Evolutionary conservation across 768 basidiomycete genomes (phyloP), one percentile per base, ranked within the genome.

Genomic region (Russula compacta): DNA sequence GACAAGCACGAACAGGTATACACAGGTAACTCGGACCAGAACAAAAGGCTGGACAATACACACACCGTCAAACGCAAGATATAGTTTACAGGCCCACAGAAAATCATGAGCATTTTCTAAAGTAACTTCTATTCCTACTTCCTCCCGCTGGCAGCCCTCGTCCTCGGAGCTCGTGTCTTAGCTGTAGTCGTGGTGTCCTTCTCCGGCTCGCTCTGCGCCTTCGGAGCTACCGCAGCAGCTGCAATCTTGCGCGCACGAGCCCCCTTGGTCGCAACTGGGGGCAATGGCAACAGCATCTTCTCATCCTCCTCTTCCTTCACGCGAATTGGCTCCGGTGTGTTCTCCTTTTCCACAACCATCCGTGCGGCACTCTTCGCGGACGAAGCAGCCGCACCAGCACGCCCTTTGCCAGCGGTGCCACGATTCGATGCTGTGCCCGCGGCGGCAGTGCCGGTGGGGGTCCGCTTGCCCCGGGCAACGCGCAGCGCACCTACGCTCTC

Each of bases 301-400:
- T 53, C 59, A n/a, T 55, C 56, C 29, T 50, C 60, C 24, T 64
- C 49, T 15, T 64, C 57, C 56, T 66, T 54, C 19, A 53, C 57
- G 4, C 29, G n/a, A 9, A 21, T 5, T 7, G 12, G 39, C 56
- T 72, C 72, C 6, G 73, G 73, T 14, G 73, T 74, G 65, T 74
- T 74, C 68, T 73, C 73, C 65, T 74, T 74, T 53, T 70, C 69
- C 38, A 33, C 65, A 7, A 47, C 33, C 15, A 36, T 36, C 4
- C 39, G 46, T 10, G 29, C 50, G 19, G 33, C 47, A 19, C 19
- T 54, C 54, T 51, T 63, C 39, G n/a, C 60, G 1, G 43, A 35
- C 19, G 66, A 21, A 11, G 64, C 52, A 17, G 15, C 36, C 7
- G 29, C 53, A 12, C 33, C 50, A 5, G 50, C 43, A 32, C 62